Conservation (phyloP, 371 early-diverging fungal genomes). For the Catenaria anguillulae region DNA sequence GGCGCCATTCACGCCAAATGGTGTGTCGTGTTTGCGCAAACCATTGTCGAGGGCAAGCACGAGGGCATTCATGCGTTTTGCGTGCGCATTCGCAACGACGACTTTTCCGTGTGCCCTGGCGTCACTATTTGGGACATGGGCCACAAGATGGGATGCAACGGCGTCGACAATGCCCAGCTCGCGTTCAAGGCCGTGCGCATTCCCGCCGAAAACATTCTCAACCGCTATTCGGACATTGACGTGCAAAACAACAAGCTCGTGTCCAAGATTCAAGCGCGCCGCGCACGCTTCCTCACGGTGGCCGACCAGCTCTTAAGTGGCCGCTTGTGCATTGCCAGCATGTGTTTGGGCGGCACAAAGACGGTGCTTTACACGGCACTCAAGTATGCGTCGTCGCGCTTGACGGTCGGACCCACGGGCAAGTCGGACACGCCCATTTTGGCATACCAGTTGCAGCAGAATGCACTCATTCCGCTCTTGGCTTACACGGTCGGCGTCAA, state of each 20-base stretch:
- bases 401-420: slow-evolving; percentile 53
- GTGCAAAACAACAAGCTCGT: slow-evolving; percentile 33
- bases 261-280: slow-evolving; percentile 31
- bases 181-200: slow-evolving; percentile 31
- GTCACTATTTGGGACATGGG: slow-evolving; percentile 58
- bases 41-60: slow-evolving; percentile 38
- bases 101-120: slow-evolving; percentile 26
- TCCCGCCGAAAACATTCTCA: slow-evolving; percentile 48
- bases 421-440: slow-evolving; percentile 53
- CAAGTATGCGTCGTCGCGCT: slow-evolving; percentile 45
- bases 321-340: slow-evolving; percentile 47
- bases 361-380: slow-evolving; percentile 38
- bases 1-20: slow-evolving; percentile 49
- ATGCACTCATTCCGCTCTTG: slow-evolving; percentile 47
- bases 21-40: slow-evolving; percentile 53
- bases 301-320: slow-evolving; percentile 57
- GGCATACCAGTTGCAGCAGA: slow-evolving; percentile 55
- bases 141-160: slow-evolving; percentile 17
- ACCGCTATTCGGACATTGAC: slow-evolving; percentile 48
- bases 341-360: slow-evolving; percentile 45
- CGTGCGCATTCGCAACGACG: slow-evolving; percentile 50
- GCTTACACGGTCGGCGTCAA: slow-evolving; percentile 43
- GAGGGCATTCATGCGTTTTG: slow-evolving; percentile 48
- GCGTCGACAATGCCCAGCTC: slow-evolving; percentile 3
- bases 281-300: slow-evolving; percentile 50